Percentiles rank a stretch among this genome's conserved stretches.
Conservation (phyloP, 805 yeast genomes). For the Nakazawaea molendinolei region DNA sequence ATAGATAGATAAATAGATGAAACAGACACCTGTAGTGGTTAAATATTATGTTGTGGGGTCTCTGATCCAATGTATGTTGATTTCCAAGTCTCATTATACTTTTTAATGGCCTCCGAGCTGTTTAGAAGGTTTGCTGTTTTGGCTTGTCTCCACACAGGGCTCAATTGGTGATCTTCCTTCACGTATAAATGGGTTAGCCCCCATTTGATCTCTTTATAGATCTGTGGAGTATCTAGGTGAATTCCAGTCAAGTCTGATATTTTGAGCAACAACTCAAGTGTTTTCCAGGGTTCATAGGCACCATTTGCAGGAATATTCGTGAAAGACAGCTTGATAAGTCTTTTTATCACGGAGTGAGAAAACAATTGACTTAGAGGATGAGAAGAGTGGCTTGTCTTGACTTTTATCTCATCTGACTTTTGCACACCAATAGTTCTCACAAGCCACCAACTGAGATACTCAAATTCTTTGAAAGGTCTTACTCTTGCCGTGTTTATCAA, state of each 20-base stretch:
- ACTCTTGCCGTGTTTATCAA: slow-evolving; percentile 11
- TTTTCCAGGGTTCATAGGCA: slow-evolving; percentile 18
- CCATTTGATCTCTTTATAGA: not conserved
- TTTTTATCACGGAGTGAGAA: slow-evolving; percentile 13
- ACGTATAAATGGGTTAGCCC: slow-evolving; percentile 3
- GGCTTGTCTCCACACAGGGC: slow-evolving; percentile 1
- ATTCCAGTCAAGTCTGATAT: slow-evolving; percentile 15
- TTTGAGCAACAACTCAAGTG: slow-evolving; percentile 15
- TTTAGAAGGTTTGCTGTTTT: not conserved
- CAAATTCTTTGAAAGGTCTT: slow-evolving; percentile 13
- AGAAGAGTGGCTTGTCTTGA: slow-evolving; percentile 10
- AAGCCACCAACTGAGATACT: slow-evolving; percentile 12
- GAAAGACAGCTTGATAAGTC: slow-evolving; percentile 17
- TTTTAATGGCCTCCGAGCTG: slow-evolving; percentile 2
- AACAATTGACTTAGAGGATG: slow-evolving; percentile 19
- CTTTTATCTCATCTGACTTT: not conserved
- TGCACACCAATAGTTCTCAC: slow-evolving; percentile 1
- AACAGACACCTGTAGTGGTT: too few species aligned
- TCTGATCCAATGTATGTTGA: too few species aligned
- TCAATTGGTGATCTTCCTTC: not conserved
- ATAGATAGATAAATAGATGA: too few species aligned
- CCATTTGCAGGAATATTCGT: slow-evolving; percentile 7
- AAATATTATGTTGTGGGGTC: too few species aligned
- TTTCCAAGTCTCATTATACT: slow-evolving; percentile 10
- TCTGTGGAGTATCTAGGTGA: too few species aligned